Conservation (phyloP, 441 rosid genomes). For the Brassica balearica region DNA sequence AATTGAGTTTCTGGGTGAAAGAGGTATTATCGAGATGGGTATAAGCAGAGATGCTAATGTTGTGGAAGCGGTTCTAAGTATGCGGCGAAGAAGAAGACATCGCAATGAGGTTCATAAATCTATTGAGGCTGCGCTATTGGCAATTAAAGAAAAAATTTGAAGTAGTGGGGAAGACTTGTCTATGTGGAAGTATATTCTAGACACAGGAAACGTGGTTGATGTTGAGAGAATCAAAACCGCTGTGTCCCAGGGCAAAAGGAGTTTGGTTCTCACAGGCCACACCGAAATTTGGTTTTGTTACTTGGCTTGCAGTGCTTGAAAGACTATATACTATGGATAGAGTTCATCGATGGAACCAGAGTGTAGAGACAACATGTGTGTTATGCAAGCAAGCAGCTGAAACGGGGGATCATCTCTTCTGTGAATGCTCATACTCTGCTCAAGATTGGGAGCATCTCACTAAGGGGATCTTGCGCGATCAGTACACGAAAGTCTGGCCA, state of each 20-base stretch:
- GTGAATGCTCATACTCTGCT: background rate
- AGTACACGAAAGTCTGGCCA: background rate
- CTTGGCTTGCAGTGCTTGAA: background rate
- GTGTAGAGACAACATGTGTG: background rate
- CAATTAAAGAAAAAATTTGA: background rate
- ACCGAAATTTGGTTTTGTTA: background rate
- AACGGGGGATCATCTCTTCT: background rate
- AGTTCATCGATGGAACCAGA: background rate
- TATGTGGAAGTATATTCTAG: background rate
- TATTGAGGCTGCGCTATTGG: background rate
- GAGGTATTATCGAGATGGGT: background rate
- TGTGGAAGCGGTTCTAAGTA: too few relatives aligned
- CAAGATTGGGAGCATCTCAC: background rate
- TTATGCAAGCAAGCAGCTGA: background rate
- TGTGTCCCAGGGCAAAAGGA: background rate
- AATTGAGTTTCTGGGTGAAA: background rate
- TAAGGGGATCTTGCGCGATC: background rate
- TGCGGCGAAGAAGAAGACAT: too few relatives aligned
- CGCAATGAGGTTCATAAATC: too few relatives aligned
- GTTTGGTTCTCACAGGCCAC: background rate
- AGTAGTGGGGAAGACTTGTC: background rate
- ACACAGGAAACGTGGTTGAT: background rate
- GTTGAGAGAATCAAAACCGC: background rate
- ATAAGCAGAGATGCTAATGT: too few relatives aligned
- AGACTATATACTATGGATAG: background rate